phyloP scores from a whole-genome alignment of 306 rosid genomes.

The Medicago lupulina region DNA sequence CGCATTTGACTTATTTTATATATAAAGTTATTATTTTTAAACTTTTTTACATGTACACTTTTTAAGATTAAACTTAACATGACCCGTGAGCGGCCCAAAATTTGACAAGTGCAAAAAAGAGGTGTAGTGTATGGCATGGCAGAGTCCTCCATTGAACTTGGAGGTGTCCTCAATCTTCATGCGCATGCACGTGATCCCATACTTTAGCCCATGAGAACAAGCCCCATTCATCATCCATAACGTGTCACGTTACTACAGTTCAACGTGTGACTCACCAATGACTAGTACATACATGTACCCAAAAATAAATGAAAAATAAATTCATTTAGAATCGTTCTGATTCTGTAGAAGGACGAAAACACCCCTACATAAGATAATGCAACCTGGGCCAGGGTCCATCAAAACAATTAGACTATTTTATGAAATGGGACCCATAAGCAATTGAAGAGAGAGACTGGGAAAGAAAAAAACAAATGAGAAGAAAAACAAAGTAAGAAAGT shows the following conservation, averaged over 20 bases:
- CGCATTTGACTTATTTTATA: no score
- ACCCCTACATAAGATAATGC: constrained; percentile 7
- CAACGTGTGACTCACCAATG: constrained; percentile 5
- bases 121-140: no score
- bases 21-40: no score
- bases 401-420: constrained; percentile 27
- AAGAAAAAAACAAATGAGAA: background rate
- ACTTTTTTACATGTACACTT: no score
- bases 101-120: no score
- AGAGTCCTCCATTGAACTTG: background rate
- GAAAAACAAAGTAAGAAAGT: background rate
- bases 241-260: constrained; percentile 28
- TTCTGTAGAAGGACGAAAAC: constrained; percentile 13
- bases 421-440: constrained; percentile 42
- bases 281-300: background rate
- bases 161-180: background rate
- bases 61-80: no score
- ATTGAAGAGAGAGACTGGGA: constrained; percentile 14
- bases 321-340: background rate
- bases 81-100: no score
- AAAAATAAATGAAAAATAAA: background rate
- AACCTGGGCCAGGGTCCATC: background rate
- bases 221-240: constrained; percentile 4
- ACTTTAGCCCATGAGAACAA: constrained; percentile 28
- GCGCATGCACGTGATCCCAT: constrained; percentile 37